These are phyloP conservation scores for Clarireedia paspali DNA, from an alignment of 2,329 filamentous ascomycete species.

Conservation along the genomic window DNA sequence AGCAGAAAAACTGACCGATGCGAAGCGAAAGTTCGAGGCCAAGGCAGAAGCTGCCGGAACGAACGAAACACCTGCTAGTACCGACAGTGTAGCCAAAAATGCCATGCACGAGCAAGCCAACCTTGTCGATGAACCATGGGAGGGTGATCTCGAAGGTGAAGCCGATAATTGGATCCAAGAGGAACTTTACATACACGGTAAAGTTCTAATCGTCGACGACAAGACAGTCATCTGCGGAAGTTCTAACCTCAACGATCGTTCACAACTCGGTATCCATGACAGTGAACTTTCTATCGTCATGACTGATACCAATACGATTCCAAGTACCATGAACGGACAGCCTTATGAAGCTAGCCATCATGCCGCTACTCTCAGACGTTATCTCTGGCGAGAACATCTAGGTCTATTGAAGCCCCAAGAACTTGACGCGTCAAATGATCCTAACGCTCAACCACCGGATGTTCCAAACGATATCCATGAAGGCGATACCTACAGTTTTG, in stretches of 20 bases:
- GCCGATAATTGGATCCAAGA: conserved; percentile 89
- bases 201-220: conserved; percentile 85
- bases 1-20: conserved; percentile 36
- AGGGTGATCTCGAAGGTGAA: conserved; percentile 65
- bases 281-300: conserved; percentile 86
- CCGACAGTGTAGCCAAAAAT: conserved; percentile 59
- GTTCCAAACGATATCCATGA: conserved; percentile 58
- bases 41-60: conserved; percentile 31
- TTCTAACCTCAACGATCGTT: conserved; percentile 86
- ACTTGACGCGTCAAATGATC: conserved; percentile 57
- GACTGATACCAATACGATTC: conserved; percentile 67
- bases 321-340: conserved; percentile 70
- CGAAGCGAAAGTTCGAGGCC: conserved; percentile 46
- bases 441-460: conserved; percentile 67
- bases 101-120: conserved; percentile 67
- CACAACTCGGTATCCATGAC: conserved; percentile 82
- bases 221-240: conserved; percentile 76
- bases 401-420: conserved; percentile 71
- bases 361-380: conserved; percentile 70
- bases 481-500: conserved; percentile 55
- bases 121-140: conserved; percentile 66
- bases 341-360: conserved; percentile 73
- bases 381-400: conserved; percentile 85
- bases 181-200: conserved; percentile 91
- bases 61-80: conserved; percentile 19